phyloP scores from a whole-genome alignment of 2,329 filamentous ascomycete genomes.

The Penicillium sp. region DNA sequence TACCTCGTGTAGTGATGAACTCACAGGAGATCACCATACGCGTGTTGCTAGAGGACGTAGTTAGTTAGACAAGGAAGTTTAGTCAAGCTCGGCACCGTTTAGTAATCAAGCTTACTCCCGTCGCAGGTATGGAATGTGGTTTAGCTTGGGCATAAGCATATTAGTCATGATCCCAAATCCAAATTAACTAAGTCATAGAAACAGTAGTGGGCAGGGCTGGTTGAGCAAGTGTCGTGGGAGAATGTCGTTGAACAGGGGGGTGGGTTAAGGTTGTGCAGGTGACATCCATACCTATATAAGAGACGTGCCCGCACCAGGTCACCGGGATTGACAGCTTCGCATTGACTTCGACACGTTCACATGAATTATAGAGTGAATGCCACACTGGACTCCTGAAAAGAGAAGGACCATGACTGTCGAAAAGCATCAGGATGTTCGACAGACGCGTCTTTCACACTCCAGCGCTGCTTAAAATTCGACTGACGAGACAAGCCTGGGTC shows the following conservation, averaged over 20 bases:
- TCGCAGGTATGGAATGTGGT: not conserved
- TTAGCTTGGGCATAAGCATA: not conserved
- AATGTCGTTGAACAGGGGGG: not conserved
- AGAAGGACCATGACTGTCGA: not conserved
- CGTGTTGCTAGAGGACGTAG: too few relatives aligned
- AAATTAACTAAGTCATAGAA: not conserved
- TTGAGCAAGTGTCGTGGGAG: not conserved
- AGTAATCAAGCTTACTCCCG: not conserved
- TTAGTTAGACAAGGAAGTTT: not conserved
- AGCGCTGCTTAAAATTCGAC: not conserved
- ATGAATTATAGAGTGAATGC: not conserved
- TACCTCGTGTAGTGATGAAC: not conserved
- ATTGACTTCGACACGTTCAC: too few relatives aligned
- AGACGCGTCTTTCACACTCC: too few relatives aligned
- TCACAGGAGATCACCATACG: not conserved
- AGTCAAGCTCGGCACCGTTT: not conserved
- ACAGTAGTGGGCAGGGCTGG: not conserved
- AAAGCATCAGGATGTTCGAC: not conserved
- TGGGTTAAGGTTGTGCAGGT: not conserved
- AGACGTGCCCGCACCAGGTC: too few relatives aligned
- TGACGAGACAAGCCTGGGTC: not conserved
- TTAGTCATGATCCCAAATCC: not conserved
- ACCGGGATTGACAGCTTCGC: too few relatives aligned
- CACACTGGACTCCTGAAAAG: not conserved
- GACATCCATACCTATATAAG: not conserved